Percentiles rank a stretch among this genome's conserved stretches.
Evolutionary conservation across 1,139 yeast species (phyloP).

Genomic region (Suhomyces taliae): DNA sequence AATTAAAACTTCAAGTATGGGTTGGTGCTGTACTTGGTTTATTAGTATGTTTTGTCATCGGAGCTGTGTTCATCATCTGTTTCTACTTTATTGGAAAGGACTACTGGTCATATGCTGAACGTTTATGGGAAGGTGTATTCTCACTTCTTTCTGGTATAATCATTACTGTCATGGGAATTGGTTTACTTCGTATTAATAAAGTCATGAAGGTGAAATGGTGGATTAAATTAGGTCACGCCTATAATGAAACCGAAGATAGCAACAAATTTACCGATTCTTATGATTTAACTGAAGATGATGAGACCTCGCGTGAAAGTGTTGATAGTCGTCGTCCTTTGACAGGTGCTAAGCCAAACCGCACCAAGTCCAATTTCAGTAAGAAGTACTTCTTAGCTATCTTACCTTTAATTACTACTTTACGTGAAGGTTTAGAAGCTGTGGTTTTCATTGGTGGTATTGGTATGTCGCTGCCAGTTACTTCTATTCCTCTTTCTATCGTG

Average conservation of each 20-base stretch:
- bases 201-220: constrained; percentile 53
- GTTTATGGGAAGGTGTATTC: constrained; percentile 90
- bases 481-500: constrained; percentile 40
- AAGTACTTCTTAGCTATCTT: constrained; percentile 42
- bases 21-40: constrained; percentile 74
- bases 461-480: constrained; percentile 36
- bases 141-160: constrained; percentile 77
- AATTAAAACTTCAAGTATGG: constrained; percentile 75
- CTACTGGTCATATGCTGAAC: constrained; percentile 79
- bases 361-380: constrained; percentile 22
- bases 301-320: constrained; percentile 11
- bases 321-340: constrained; percentile 17
- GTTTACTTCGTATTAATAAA: constrained; percentile 72
- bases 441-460: constrained; percentile 52
- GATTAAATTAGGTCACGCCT: constrained; percentile 47
- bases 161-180: constrained; percentile 87
- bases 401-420: constrained; percentile 47
- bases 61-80: constrained; percentile 70
- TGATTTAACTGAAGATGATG: background rate
- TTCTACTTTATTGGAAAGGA: constrained; percentile 79
- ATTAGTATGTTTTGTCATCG: constrained; percentile 70
- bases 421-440: constrained; percentile 52
- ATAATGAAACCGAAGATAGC: constrained; percentile 15
- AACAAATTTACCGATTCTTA: background rate
- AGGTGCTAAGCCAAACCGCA: background rate